Percentiles rank a stretch among this genome's conserved stretches.
Evolutionary conservation across 2,329 filamentous ascomycete genomes (phyloP).

Genomic region (Pyrenophora tritici-repentis): DNA sequence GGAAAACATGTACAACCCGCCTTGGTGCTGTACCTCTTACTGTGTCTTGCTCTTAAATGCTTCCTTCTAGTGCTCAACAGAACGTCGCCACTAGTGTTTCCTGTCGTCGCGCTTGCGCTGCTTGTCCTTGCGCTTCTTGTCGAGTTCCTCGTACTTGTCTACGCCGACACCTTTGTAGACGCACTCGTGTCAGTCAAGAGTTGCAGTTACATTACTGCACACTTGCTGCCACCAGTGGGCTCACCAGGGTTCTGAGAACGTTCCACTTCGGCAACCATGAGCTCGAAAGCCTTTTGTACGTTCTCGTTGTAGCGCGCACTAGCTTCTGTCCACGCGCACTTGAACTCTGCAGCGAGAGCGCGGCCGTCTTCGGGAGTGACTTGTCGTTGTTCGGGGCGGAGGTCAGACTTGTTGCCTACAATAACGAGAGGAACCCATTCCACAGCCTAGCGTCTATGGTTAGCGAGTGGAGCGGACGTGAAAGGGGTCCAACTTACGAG

Average conservation of each 20-base stretch:
- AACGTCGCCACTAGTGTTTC: not conserved
- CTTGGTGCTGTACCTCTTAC: not conserved
- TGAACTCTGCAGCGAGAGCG: constrained; percentile 81
- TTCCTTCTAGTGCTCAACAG: not conserved
- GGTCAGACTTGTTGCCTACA: constrained; percentile 95
- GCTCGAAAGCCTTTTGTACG: constrained; percentile 88
- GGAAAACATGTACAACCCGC: constrained; percentile 1
- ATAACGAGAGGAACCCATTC: constrained; percentile 92
- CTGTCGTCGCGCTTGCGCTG: not conserved
- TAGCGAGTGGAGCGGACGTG: constrained; percentile 13
- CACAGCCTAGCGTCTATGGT: constrained; percentile 66
- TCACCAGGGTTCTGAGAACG: constrained; percentile 90
- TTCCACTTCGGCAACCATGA: constrained; percentile 93
- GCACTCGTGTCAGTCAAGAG: constrained; percentile 25
- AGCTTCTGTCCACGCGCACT: constrained; percentile 93
- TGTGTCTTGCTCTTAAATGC: not conserved
- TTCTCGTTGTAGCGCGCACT: constrained; percentile 94
- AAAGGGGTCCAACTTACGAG: constrained; percentile 63
- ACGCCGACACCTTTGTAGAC: constrained; percentile 12
- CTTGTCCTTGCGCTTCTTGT: constrained; percentile 3
- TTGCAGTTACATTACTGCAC: constrained; percentile 73
- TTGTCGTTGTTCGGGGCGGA: constrained; percentile 90
- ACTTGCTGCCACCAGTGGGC: constrained; percentile 79
- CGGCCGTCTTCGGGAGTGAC: constrained; percentile 85
- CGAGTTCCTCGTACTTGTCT: constrained; percentile 3